Evolutionary conservation across 108 stramenopile genomes (phyloP).

Genomic region (Nitzschia palea): DNA sequence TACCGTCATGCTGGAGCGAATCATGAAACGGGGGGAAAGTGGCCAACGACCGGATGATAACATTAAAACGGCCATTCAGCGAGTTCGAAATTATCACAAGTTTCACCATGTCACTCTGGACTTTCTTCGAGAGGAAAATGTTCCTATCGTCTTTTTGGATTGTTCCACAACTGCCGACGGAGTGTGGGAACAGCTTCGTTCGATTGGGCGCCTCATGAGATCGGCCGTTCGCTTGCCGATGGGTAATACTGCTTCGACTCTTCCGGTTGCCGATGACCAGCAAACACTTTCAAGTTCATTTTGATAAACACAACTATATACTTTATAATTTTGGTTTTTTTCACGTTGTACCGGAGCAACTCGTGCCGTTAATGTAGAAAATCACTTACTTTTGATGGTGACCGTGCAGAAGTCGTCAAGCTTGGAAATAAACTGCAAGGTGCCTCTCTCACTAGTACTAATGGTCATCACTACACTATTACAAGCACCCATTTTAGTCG

Average conservation of each 20-base stretch:
- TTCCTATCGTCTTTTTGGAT: slow-evolving; percentile 70
- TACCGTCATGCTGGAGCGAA: slow-evolving; percentile 66
- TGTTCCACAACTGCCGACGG: slow-evolving; percentile 56
- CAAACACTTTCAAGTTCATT: no score
- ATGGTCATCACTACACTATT: no score
- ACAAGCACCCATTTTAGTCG: no score
- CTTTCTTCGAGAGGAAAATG: slow-evolving; percentile 56
- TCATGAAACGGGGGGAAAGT: slow-evolving; percentile 40
- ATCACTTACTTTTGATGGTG: no score
- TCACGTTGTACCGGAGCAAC: no score
- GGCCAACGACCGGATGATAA: slow-evolving; percentile 65
- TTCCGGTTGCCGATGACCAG: no score
- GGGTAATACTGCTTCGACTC: not conserved
- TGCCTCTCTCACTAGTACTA: no score
- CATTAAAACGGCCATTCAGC: slow-evolving; percentile 61
- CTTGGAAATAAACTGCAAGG: no score
- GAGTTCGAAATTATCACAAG: slow-evolving; percentile 70
- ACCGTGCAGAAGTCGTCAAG: no score
- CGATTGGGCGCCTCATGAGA: slow-evolving; percentile 60
- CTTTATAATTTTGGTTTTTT: no score
- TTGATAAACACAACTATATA: no score
- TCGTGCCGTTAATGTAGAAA: no score
- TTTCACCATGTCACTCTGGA: slow-evolving; percentile 65
- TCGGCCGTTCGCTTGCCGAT: slow-evolving; percentile 25
- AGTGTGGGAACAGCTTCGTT: slow-evolving; percentile 69